Evolutionary conservation across 2,329 filamentous ascomycete genomes (phyloP), one percentile per base, ranked within the genome.

Genomic region (Aaosphaeria arxii): DNA sequence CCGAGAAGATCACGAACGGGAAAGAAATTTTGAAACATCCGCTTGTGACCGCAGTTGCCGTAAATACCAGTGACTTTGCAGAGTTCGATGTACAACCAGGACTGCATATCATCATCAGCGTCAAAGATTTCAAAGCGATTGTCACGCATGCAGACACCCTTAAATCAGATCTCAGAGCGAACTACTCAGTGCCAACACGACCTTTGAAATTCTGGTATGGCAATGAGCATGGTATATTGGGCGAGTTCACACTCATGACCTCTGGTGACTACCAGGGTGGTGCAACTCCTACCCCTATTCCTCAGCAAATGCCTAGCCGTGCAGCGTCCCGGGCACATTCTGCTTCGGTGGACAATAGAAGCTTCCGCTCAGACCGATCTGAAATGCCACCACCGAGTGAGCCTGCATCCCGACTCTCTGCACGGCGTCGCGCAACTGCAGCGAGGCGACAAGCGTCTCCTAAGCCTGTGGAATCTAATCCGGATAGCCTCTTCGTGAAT

Each of bases 241-340:
- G 85, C 67, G 86, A 91, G 55, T 91, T 91, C 58, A 86, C 90
- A 40, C 78, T 92, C 51, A 91, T 91, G 87, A 92, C 88, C 1
- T 83, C 87, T 6, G 88, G 88, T 11, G 87, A 90, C 45, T 72
- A 74, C 54, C 71, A 64, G 30, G 73, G 66, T 5, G 70, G 75
- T 7, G 49, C 55, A 11, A 5, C 62, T 31, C 73, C 69, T 46
- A 75, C 70, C 47, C 72, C 64, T 44, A 69, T 61, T 50, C 69
- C 63, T 51, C 71, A 64, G 43, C 71, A 64, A 44, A 43, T 69
- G 68, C 44, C 66, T 65, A 58, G 67, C 62, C 45, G 72, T 66
- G n/a, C 33, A 36, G 7, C 33, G n/a, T 52, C 68, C 5, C 58
- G 62, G 30, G 55, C 62, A 11, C 55, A 57, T 44, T 67, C 65